Evolutionary conservation across 352 stramenopile species (phyloP).

Genomic region (Phytophthora quininea): DNA sequence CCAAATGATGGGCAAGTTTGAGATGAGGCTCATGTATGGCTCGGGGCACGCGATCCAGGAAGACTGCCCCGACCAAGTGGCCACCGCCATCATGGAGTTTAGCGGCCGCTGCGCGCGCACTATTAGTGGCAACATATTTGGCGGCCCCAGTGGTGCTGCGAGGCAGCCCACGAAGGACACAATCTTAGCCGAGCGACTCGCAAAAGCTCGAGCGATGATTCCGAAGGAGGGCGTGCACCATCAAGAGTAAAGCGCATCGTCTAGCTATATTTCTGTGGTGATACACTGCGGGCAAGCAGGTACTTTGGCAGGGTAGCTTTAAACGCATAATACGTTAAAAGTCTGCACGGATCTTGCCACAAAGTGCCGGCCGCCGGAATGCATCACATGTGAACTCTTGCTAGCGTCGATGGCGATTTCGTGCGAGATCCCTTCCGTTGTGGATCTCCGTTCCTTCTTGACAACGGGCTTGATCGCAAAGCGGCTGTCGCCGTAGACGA

Average conservation of each 20-base stretch:
- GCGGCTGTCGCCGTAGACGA: constrained; percentile 87
- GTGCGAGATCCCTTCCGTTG: constrained; percentile 41
- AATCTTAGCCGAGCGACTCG: constrained; percentile 55
- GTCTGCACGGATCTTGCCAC: constrained; percentile 52
- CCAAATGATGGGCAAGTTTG: constrained; percentile 93
- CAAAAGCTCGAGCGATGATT: constrained; percentile 65
- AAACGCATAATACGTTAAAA: constrained; percentile 43
- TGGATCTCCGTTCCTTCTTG: constrained; percentile 36
- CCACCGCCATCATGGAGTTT: constrained; percentile 72
- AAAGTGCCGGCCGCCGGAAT: constrained; percentile 43
- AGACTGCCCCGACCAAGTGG: constrained; percentile 80
- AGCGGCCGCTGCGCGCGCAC: constrained; percentile 53
- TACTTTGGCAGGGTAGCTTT: constrained; percentile 8
- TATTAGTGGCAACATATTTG: constrained; percentile 44
- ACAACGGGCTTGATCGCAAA: constrained; percentile 59
- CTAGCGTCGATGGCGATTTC: constrained; percentile 66
- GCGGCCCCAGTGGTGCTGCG: constrained; percentile 18
- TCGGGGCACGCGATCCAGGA: constrained; percentile 91
- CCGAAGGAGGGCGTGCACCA: constrained; percentile 41
- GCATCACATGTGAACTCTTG: constrained; percentile 31
- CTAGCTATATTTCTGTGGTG: neutral
- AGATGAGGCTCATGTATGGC: constrained; percentile 86
- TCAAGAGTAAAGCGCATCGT: constrained; percentile 11
- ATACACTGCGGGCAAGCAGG: too few relatives aligned
- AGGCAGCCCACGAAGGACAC: constrained; percentile 41